A percentile compares a stretch with the other conserved stretches of the same genome.
phyloP scores from a whole-genome alignment of 768 basidiomycete genomes.

The Naganishia vishniacii region DNA sequence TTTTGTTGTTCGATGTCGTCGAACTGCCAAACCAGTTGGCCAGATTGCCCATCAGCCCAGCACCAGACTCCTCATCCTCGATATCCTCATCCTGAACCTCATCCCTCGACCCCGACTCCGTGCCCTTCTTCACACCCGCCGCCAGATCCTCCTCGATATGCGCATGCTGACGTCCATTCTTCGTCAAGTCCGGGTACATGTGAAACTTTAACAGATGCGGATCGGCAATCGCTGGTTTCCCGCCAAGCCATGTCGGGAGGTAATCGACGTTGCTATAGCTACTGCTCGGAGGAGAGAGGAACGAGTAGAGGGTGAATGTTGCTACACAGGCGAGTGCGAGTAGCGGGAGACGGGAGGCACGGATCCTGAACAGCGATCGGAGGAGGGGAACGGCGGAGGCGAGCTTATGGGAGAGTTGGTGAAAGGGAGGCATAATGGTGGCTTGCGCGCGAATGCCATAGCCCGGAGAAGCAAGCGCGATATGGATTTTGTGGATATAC shows the following conservation, averaged over 20 bases:
- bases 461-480: no score
- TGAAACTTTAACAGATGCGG: slow-evolving; percentile 22
- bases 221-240: slow-evolving; percentile 4
- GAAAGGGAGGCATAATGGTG: slow-evolving; percentile 13
- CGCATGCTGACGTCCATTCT: slow-evolving; percentile 13
- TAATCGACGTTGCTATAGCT: no score
- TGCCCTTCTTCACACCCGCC: background rate
- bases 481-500: no score
- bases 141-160: slow-evolving; percentile 11
- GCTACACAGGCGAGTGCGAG: slow-evolving; percentile 27
- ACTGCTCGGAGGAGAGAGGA: slow-evolving; percentile 15
- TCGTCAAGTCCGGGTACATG: slow-evolving; percentile 24
- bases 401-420: slow-evolving; percentile 5
- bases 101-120: background rate
- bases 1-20: background rate
- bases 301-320: slow-evolving; percentile 17
- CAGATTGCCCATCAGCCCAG: background rate
- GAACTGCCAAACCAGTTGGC: background rate
- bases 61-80: slow-evolving; percentile 5
- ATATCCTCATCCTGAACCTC: slow-evolving; percentile 15
- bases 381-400: slow-evolving; percentile 3
- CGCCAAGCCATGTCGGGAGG: slow-evolving; percentile 11
- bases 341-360: slow-evolving; percentile 31
- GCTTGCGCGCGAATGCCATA: no score
- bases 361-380: slow-evolving; percentile 25